Evolutionary conservation across 2,329 filamentous ascomycete genomes (phyloP), one percentile per base, ranked within the genome.

Genomic region (Didymella sp.): DNA sequence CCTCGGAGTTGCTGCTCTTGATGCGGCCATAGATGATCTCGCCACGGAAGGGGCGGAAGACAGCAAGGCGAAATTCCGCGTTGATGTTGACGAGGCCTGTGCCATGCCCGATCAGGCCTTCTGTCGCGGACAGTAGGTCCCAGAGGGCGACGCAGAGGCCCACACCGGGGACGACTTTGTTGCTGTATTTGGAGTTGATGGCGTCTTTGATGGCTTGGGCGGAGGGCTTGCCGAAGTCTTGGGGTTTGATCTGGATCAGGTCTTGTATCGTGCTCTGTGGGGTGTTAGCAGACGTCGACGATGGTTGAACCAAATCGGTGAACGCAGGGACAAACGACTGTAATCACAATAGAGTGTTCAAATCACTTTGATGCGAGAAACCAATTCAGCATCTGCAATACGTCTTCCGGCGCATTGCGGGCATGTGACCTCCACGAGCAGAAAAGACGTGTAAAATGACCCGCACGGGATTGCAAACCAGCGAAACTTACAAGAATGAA

Each of bases 141-240:
- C 95, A 97, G 68, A 99, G 86, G 73, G 91, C 94, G 66, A 99
- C 89, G 72, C 92, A 97, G 4, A 99, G 87, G 11, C 95, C 95
- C 57, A 98, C 88, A 72, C 95, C 95, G 74, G 96, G 94, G 60
- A 99, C 92, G 92, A 91, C 89, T 78, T 94, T 95, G 79, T 99
- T 97, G 58, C 94, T 88, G 77, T 97, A 99, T 79, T 99, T 99
- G 62, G 88, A 84, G 75, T 99, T 98, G 79, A 99, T 95, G 70
- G 95, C 95, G 79, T 99, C 93, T 78, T 97, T 92, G 62, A 99
- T 91, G 1, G 92, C 92, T 61, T 92, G 85, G 28, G 87, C 85
- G 71, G 91, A 96, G 59, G 87, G 83, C 77, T 95, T 95, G 59
- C 87, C 85, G 73, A 98, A 96, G 73, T 97, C 91, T 70, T 91